These are phyloP conservation scores for Fusarium keratoplasticum DNA, from an alignment of 2,329 filamentous ascomycete species.

Conservation along the genomic window DNA sequence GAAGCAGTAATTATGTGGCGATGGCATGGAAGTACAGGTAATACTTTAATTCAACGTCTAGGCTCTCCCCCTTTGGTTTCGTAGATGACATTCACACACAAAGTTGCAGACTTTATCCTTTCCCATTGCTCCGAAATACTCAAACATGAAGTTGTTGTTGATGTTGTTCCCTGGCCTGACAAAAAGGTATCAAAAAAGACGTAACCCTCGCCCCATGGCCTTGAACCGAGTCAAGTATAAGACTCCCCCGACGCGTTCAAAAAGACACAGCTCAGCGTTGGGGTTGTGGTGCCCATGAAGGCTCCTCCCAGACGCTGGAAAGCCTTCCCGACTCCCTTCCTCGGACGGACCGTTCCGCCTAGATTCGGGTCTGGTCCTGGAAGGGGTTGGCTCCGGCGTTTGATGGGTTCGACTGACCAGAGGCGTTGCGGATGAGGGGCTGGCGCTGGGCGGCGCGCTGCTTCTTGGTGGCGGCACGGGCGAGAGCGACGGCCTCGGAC, in stretches of 20 bases:
- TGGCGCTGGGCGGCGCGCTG: slow-evolving; percentile 51
- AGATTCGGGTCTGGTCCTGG: slow-evolving; percentile 50
- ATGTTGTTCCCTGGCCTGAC: slow-evolving; percentile 32
- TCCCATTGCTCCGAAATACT: slow-evolving; percentile 41
- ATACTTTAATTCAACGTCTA: slow-evolving; percentile 42
- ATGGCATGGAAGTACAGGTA: slow-evolving; percentile 30
- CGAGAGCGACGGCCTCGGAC: slow-evolving; percentile 63
- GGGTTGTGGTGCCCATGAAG: neutral
- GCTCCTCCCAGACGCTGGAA: slow-evolving; percentile 37
- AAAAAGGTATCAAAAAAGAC: slow-evolving; percentile 44
- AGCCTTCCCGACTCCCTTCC: slow-evolving; percentile 32
- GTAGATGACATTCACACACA: slow-evolving; percentile 38
- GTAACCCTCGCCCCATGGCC: slow-evolving; percentile 23
- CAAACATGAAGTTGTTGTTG: slow-evolving; percentile 28
- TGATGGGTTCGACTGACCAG: slow-evolving; percentile 37
- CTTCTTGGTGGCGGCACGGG: slow-evolving; percentile 60
- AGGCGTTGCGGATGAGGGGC: slow-evolving; percentile 52
- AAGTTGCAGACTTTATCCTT: slow-evolving; percentile 41
- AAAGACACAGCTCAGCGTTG: slow-evolving; percentile 4
- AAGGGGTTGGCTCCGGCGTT: slow-evolving; percentile 49
- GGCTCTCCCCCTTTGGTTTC: slow-evolving; percentile 21
- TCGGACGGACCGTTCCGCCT: slow-evolving; percentile 39
- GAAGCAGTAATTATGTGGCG: neutral
- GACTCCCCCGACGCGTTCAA: slow-evolving; percentile 23
- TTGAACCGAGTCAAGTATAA: slow-evolving; percentile 18